Evolutionary conservation across 148 eudicot species (phyloP), one percentile per base, ranked within the genome.

Genomic region (Selenicereus undatus): DNA sequence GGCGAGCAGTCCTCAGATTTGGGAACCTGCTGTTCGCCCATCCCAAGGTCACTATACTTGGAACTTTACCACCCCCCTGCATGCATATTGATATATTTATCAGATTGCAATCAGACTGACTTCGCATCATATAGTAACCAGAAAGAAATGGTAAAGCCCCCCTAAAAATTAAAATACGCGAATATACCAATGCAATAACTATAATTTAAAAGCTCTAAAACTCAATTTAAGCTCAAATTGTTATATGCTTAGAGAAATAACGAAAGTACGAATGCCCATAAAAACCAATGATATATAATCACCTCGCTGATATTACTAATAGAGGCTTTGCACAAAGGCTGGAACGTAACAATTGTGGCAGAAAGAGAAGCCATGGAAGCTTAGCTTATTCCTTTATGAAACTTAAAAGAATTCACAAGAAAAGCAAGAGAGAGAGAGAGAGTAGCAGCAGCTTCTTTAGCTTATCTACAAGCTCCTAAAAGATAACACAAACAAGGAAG

Each of bases 351-450:
- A 64, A 20, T 64, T 60, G 60, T 20, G 32, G 82, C 78, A 80
- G 82, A 80, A 18, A 80, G 26, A 66, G 82, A 80, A 74, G 82
- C 78, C 82, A 74, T 80, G 17, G 76, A 12, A 60, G 45, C 66
- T 54, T n/a, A 60, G 5, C 14, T 18, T 62, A n/a, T 42, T 14
- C 1, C 64, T 27, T 0, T 39, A 39, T 39, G 10, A 16, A 75
- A 16, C 4, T 0, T 24, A 1, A 43, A 43, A 26, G 32, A 74
- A 50, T 1, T 9, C 32, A 51, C 12, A n/a, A 20, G 18, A 36
- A 72, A 21, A 48, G 22, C 9, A 32, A 5, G 24, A 73, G 11
- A 36, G 43, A 60, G 60, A 58, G 56, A 45, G 58, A 80, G 42
- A 75, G 73, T 62, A 52, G 52, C 75, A 48, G 52, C 26, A 58